Conservation (phyloP, 1,139 yeast genomes). For the Arxiozyma heterogenica region DNA sequence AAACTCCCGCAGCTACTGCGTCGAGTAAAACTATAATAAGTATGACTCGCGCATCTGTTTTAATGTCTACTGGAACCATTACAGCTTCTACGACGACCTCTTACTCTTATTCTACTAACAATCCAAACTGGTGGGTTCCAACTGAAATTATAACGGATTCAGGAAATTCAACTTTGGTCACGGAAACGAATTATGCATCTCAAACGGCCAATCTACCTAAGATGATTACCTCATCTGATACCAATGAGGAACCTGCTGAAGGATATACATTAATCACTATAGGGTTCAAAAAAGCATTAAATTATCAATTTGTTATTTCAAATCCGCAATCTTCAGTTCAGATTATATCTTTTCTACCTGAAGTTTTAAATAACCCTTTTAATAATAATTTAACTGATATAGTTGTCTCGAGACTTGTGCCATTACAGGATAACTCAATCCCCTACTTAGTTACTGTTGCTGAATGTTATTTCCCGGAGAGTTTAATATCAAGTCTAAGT, state of each 20-base stretch:
- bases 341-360: slow-evolving; percentile 62
- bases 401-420: slow-evolving; percentile 41
- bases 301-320: slow-evolving; percentile 62
- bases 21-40: not conserved
- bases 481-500: slow-evolving; percentile 40
- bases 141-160: slow-evolving; percentile 25
- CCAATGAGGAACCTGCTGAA: slow-evolving; percentile 8
- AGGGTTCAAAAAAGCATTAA: slow-evolving; percentile 62
- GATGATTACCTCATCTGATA: slow-evolving; percentile 46
- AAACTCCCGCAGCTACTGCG: not conserved
- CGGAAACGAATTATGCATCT: slow-evolving; percentile 39
- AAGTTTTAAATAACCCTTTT: slow-evolving; percentile 47
- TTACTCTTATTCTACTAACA: slow-evolving; percentile 8
- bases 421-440: slow-evolving; percentile 44
- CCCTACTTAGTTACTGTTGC: slow-evolving; percentile 66
- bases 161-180: slow-evolving; percentile 30
- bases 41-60: slow-evolving; percentile 2
- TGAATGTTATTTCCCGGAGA: slow-evolving; percentile 61
- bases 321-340: slow-evolving; percentile 66
- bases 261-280: slow-evolving; percentile 50
- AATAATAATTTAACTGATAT: slow-evolving; percentile 14
- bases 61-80: not conserved
- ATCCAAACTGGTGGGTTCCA: slow-evolving; percentile 28
- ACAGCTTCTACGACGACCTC: slow-evolving; percentile 28
- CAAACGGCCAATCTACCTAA: slow-evolving; percentile 39